Evolutionary conservation across 2,329 filamentous ascomycete species (phyloP).

Genomic region (Orbilia javanica): DNA sequence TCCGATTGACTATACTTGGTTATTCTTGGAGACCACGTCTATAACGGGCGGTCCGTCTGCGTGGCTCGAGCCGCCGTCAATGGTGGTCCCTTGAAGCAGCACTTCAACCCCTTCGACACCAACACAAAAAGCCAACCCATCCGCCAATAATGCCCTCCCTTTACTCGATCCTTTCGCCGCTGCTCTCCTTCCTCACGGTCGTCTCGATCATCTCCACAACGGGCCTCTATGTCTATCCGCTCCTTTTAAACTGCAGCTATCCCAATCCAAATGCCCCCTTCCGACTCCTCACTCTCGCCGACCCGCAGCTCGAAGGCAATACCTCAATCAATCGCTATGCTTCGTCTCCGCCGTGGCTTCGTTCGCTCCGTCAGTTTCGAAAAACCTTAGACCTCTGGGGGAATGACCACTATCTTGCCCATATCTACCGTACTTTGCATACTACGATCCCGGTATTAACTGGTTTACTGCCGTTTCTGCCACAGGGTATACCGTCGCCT

Average conservation of each 20-base stretch:
- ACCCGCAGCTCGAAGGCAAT: slow-evolving; percentile 77
- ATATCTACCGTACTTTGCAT: slow-evolving; percentile 83
- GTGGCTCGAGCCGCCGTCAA: slow-evolving; percentile 17
- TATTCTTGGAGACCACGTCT: not conserved
- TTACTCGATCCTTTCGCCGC: slow-evolving; percentile 26
- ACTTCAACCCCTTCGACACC: not conserved
- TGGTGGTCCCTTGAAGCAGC: slow-evolving; percentile 39
- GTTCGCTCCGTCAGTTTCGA: slow-evolving; percentile 58
- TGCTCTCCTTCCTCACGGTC: slow-evolving; percentile 71
- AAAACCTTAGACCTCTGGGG: slow-evolving; percentile 90
- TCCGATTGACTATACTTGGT: no score
- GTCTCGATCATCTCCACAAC: slow-evolving; percentile 77
- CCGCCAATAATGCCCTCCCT: slow-evolving; percentile 37
- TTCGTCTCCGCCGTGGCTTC: slow-evolving; percentile 42
- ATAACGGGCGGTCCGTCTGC: not conserved
- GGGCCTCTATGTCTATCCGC: slow-evolving; percentile 89
- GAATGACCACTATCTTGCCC: slow-evolving; percentile 93
- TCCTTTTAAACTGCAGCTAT: slow-evolving; percentile 78
- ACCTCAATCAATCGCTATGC: slow-evolving; percentile 69
- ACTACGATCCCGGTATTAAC: slow-evolving; percentile 47
- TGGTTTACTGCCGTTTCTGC: slow-evolving; percentile 38
- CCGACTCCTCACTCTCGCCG: slow-evolving; percentile 74
- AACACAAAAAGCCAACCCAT: not conserved
- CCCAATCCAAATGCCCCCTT: slow-evolving; percentile 69
- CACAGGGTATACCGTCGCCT: slow-evolving; percentile 82